These are phyloP conservation scores for Nitzschia inconspicua DNA, from an alignment of 108 stramenopile species.

Conservation along the genomic window DNA sequence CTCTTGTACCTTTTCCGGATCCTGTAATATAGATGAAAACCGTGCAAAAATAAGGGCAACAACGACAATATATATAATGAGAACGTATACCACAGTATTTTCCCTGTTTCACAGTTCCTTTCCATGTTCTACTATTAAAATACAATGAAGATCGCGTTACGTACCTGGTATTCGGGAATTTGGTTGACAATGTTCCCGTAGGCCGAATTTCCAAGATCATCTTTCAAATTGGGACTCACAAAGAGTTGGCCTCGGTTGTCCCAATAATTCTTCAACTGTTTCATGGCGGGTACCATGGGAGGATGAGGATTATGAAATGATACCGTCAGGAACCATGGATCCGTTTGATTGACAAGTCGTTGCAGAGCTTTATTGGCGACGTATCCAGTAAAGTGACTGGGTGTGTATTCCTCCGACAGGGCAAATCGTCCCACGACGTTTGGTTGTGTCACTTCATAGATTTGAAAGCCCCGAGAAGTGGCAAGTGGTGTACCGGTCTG, in stretches of 20 bases:
- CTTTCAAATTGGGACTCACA: slow-evolving; percentile 1
- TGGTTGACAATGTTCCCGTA: not conserved
- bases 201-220: not conserved
- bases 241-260: slow-evolving; percentile 1
- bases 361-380: slow-evolving; percentile 3
- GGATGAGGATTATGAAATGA: slow-evolving; percentile 27
- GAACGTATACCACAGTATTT: no score
- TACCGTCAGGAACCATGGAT: slow-evolving; percentile 20
- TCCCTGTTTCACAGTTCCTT: no score
- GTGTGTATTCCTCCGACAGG: not conserved
- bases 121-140: no score
- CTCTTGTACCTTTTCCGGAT: slow-evolving; percentile 1
- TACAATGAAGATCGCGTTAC: not conserved
- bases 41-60: no score
- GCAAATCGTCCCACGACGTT: not conserved
- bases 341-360: slow-evolving; percentile 5
- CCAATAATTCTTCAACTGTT: slow-evolving; percentile 5
- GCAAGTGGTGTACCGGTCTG: slow-evolving; percentile 1
- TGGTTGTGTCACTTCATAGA: not conserved
- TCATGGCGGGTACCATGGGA: slow-evolving; percentile 3
- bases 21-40: no score
- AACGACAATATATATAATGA: no score
- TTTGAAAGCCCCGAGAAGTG: not conserved
- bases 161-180: not conserved
- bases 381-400: not conserved